A percentile compares a stretch with the other conserved stretches of the same genome.
Evolutionary conservation across 345 rosid genomes (phyloP).

Genomic region (Eucalyptus cloeziana): DNA sequence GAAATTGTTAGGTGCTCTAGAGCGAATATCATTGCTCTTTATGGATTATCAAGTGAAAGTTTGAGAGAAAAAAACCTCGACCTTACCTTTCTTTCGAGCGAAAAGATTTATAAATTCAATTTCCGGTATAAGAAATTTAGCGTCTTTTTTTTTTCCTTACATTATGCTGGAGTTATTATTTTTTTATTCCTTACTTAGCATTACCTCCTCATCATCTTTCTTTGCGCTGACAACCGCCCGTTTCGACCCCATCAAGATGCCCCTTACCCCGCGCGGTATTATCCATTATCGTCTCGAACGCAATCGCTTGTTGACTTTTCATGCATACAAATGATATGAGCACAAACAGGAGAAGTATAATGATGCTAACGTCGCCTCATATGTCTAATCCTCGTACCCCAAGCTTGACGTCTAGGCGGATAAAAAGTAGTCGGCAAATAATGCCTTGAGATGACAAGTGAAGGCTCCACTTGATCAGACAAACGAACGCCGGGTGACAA

Average conservation of each 20-base stretch:
- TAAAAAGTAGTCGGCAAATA: neutral
- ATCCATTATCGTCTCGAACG: neutral
- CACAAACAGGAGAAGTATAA: neutral
- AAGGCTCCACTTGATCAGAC: neutral
- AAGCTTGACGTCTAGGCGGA: neutral
- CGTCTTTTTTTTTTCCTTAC: neutral
- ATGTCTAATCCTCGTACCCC: neutral
- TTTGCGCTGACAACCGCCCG: neutral
- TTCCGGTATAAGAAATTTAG: neutral
- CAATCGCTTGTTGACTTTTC: neutral
- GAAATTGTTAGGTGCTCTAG: neutral
- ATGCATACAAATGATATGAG: neutral
- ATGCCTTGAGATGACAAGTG: neutral
- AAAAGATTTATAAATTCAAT: neutral
- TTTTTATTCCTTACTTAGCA: neutral
- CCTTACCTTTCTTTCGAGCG: neutral
- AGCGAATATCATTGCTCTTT: neutral
- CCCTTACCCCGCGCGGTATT: neutral
- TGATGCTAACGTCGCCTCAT: neutral
- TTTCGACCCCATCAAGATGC: neutral
- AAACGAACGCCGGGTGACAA: neutral
- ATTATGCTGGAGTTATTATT: neutral
- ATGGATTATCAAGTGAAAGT: neutral
- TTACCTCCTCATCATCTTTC: neutral
- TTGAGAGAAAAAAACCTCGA: neutral